These are phyloP conservation scores for Lumnitzera littorea DNA, from an alignment of 345 rosid species.

Conservation along the genomic window DNA sequence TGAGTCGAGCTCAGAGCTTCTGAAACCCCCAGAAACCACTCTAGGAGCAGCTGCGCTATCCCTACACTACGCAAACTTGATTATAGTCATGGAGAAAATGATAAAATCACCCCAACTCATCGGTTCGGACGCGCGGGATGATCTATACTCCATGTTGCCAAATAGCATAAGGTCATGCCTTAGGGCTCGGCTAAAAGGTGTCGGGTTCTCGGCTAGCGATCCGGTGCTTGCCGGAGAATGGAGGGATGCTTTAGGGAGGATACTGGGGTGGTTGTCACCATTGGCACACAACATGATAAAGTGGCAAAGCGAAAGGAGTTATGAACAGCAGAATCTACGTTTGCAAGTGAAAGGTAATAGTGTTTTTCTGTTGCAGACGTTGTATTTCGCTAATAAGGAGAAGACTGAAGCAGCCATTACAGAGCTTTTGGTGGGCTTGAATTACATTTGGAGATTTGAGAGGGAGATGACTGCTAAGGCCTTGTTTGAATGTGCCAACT, in stretches of 20 bases:
- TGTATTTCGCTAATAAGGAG: constrained; percentile 67
- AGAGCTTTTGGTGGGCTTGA: constrained; percentile 89
- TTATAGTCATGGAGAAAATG: constrained; percentile 90
- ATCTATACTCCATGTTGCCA: constrained; percentile 83
- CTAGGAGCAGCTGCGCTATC: constrained; percentile 76
- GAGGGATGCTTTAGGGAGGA: constrained; percentile 70
- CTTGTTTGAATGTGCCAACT: constrained; percentile 52
- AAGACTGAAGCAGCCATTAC: constrained; percentile 92
- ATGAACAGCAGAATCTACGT: constrained; percentile 58
- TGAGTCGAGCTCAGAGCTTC: constrained; percentile 50
- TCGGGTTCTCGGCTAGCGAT: constrained; percentile 68
- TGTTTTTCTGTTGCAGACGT: constrained; percentile 75
- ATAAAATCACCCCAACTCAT: constrained; percentile 85
- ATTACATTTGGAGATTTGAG: constrained; percentile 94
- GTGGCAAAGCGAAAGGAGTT: constrained; percentile 97
- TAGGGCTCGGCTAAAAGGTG: constrained; percentile 63
- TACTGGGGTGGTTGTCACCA: constrained; percentile 80
- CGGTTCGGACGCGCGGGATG: constrained; percentile 87
- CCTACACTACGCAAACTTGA: constrained; percentile 76
- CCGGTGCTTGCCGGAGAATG: constrained; percentile 74
- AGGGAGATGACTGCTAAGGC: constrained; percentile 94
- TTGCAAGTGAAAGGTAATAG: constrained; percentile 6
- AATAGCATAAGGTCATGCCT: constrained; percentile 54
- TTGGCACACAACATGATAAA: constrained; percentile 92
- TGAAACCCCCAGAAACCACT: constrained; percentile 62